Evolutionary conservation across 768 basidiomycete genomes (phyloP), one percentile per base, ranked within the genome.

Genomic region (Rhizopogon salebrosus): DNA sequence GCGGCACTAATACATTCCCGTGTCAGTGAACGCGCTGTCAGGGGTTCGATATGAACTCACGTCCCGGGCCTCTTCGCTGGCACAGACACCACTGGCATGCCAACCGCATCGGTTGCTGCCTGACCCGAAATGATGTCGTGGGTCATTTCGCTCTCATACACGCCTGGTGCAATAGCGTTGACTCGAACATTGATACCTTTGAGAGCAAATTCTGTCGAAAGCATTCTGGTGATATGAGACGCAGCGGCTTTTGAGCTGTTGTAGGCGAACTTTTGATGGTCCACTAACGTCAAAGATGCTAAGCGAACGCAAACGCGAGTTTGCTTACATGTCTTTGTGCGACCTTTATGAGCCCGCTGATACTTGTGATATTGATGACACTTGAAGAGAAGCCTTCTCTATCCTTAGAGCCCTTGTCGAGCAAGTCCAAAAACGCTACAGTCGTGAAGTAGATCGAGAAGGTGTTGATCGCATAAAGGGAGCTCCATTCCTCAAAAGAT

Each of bases 211-310:
- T 91, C 89, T 1, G 89, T 89, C 2, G 89, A 72, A 46, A 92
- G 67, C 80, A 90, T 79, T 67, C 75, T 84, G 9, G 87, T 87
- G n/a, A 92, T 70, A 57, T 90, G 88, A 11, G 84, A 77, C 5
- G 81, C 83, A 3, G 87, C 90, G 0, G 86, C 87, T 64, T 92
- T 92, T 6, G 85, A 74, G 59, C 85, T 87, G 66, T 92, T 92
- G 66, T 92, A 92, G 26, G 78, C 80, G 63, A 91, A 91, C 89
- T 92, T 60, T n/a, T n/a, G n/a, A n/a, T n/a, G n/a, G 22, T 31
- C 20, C 20, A 48, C 22, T 34, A 18, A 26, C 45, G 35, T 20
- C 36, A 37, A 40, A 26, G n/a, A 10, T 26, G 27, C 39, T 20
- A 5, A 43, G 36, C 43, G 4, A 2, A 38, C 36, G n/a, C 22